Percentiles rank a stretch among this genome's conserved stretches.
These are phyloP conservation scores for Albatrellus ellisii DNA, from an alignment of 768 basidiomycete species.

Conservation along the genomic window DNA sequence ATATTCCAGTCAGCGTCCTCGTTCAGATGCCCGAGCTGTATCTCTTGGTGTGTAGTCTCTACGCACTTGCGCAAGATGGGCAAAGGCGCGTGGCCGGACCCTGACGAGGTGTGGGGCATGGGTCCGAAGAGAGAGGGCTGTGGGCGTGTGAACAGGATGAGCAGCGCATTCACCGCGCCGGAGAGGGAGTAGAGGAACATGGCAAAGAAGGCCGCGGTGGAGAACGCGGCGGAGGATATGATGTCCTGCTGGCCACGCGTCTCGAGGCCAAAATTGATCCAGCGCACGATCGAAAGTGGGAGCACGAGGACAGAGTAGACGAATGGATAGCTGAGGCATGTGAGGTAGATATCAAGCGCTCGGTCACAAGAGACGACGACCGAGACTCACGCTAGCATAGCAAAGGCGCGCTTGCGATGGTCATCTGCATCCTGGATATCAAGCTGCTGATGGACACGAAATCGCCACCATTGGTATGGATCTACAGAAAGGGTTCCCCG, in stretches of 20 bases:
- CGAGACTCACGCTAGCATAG: constrained; percentile 18
- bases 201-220: constrained; percentile 22
- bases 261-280: constrained; percentile 20
- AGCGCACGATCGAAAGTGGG: constrained; percentile 28
- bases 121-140: constrained; percentile 21
- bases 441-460: constrained; percentile 10
- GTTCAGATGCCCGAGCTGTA: background rate
- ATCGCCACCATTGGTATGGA: constrained; percentile 23
- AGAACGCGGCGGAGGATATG: constrained; percentile 13
- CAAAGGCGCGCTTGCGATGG: constrained; percentile 4
- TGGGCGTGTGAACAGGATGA: constrained; percentile 25
- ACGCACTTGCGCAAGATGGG: background rate
- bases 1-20: background rate
- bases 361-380: background rate
- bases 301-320: constrained; percentile 26
- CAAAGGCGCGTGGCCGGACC: background rate
- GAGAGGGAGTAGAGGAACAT: constrained; percentile 24
- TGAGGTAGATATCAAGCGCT: background rate
- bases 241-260: too few species aligned
- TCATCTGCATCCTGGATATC: constrained; percentile 2
- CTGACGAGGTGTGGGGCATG: background rate
- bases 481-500: constrained; percentile 23
- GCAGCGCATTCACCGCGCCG: constrained; percentile 27
- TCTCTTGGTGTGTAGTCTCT: background rate
- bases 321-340: constrained; percentile 24